Percentiles rank a stretch among this genome's conserved stretches.
Evolutionary conservation across 73 alveolate genomes (phyloP).

Genomic region (Paramecium pentaurelia): DNA sequence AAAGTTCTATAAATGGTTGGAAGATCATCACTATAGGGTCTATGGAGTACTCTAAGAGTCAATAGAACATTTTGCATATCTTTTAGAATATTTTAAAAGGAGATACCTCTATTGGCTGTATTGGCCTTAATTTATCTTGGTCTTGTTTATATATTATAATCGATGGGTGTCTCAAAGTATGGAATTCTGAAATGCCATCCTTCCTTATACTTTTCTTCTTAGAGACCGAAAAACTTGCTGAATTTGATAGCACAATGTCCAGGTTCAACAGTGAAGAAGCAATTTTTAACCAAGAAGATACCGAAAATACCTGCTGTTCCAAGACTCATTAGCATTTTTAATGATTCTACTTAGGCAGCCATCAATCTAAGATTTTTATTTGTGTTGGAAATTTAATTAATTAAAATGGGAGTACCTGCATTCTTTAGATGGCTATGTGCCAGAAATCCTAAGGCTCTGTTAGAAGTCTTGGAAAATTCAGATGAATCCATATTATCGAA

Average conservation of each 20-base stretch:
- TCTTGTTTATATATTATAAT: slow-evolving; percentile 87
- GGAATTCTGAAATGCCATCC: slow-evolving; percentile 95
- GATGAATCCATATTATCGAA: neutral
- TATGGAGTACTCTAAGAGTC: slow-evolving; percentile 88
- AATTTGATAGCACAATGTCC: slow-evolving; percentile 83
- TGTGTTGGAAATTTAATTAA: neutral
- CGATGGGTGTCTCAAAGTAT: slow-evolving; percentile 94
- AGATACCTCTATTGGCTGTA: slow-evolving; percentile 82
- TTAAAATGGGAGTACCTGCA: slow-evolving; percentile 63
- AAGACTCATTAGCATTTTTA: neutral
- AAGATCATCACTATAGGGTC: slow-evolving; percentile 84
- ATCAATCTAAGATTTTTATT: neutral
- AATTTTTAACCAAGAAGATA: neutral
- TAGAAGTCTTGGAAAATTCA: slow-evolving; percentile 68
- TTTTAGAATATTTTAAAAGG: neutral
- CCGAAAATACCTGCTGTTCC: neutral
- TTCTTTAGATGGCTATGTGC: slow-evolving; percentile 94
- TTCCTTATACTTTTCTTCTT: slow-evolving; percentile 65
- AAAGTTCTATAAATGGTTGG: slow-evolving; percentile 83
- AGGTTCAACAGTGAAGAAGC: slow-evolving; percentile 80
- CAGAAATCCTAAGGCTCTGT: slow-evolving; percentile 88
- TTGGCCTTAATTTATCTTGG: slow-evolving; percentile 76
- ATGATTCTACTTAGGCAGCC: slow-evolving; percentile 25
- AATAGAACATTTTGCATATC: slow-evolving; percentile 93
- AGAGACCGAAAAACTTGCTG: slow-evolving; percentile 72